Evolutionary conservation across 1,139 yeast genomes (phyloP), one percentile per base, ranked within the genome.

Genomic region (Scheffersomyces quercinus): DNA sequence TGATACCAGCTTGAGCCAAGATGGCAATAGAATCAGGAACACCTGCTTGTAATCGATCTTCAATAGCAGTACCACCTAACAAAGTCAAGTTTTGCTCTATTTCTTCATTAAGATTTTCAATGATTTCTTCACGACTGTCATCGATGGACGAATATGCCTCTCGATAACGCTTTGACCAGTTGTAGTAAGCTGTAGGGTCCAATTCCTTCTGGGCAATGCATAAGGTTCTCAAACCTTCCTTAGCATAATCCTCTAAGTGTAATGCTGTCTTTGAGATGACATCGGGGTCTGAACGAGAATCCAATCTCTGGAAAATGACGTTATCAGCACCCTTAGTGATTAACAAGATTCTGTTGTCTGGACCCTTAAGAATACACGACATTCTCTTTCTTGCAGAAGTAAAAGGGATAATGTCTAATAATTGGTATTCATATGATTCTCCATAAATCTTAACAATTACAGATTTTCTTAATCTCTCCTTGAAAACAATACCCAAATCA

Each of bases 31-130:
- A 81, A 54, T 89, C 95, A 2, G 99, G 98, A 13, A 93, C 99
- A 61, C 98, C 99, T 48, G 84, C 89, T 68, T 93, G 99, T 47
- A 93, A 75, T 57, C 97, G 78, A 67, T 93, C 99, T 64, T 93
- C 99, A 64, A 93, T 93, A 14, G 99, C 99, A 28, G 99, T 93
- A 55, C 98, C 99, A 49, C 99, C 99, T 33, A 93, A 69, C 46
- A 93, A 70, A 12, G 71, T 71, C 55, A 93, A 70, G 35, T 82
- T 82, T 28, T 80, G 75, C 65, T 93, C 99, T 54, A 93, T 82
- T 41, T 83, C 81, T 40, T 90, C 93, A 20, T 91, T 88, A 46
- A 88, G 85, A 43, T 70, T 75, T 48, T 88, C 97, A 72, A 93
- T 79, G 47, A 79, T 71, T 34, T 75, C 89, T 43, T 90, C 97